Evolutionary conservation across 1,139 yeast genomes (phyloP), one percentile per base, ranked within the genome.

Genomic region (Diutina sp.): DNA sequence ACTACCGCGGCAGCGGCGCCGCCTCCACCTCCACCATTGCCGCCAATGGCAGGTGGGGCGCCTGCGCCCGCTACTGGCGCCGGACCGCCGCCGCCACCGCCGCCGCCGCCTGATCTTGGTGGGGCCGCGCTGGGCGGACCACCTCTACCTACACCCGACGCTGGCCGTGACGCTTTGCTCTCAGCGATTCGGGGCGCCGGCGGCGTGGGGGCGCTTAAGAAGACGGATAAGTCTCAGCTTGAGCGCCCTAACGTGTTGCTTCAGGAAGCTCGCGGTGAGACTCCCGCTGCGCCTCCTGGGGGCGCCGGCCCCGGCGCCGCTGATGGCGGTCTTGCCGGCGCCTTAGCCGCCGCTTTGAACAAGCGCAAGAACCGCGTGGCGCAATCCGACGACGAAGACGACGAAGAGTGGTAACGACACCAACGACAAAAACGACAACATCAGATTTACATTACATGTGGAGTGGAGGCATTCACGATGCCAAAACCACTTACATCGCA

Each of bases 131-230:
- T n/a, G 41, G 41, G n/a, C 3, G 64, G 69, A n/a, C 66, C 70
- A 3, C 65, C 66, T 0, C 38, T 58, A 16, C 61, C 61, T 8
- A 62, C 76, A 0, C 80, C 77, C 1, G 90, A 78, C 61, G 72
- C 76, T 0, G 84, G 84, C 0, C 77, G 96, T 64, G 96, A 88
- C 68, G 96, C 96, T 0, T 77, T 93, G 54, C 72, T 93, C 58
- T 90, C 96, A 0, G 89, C 97, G 0, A 93, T 91, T 62, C 78
- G 96, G 64, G 82, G 85, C 44, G 84, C 96, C 0, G 85, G 85
- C n/a, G 63, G 62, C 6, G 56, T 90, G 12, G 85, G 85, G 0
- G 67, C 81, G 3, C 77, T 91, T 61, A 83, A 77, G 61, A 88
- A 85, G 67, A 86, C 87, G 5, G 97, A 93, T 68, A 91, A 90